These are phyloP conservation scores for Amoebophrya sp. DNA, from an alignment of 169 alveolate species.

Conservation along the genomic window DNA sequence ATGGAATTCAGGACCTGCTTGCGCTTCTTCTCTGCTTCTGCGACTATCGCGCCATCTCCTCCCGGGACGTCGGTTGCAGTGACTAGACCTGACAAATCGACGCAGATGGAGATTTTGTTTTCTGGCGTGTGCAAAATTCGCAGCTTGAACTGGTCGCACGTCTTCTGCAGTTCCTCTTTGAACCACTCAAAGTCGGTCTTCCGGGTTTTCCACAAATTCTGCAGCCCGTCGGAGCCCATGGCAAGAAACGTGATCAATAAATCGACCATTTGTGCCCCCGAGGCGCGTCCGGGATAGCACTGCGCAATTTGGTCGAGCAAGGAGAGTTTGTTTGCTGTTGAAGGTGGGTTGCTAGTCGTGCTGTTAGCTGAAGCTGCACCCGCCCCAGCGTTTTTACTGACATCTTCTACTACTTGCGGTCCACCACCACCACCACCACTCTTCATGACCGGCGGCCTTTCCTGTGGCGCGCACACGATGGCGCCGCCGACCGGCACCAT, in stretches of 20 bases:
- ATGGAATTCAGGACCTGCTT: neutral
- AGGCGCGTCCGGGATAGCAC: slow-evolving; percentile 80
- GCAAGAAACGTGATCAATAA: slow-evolving; percentile 68
- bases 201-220: neutral
- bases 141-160: neutral
- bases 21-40: neutral
- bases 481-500: slow-evolving; percentile 86
- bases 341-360: neutral
- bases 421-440: neutral
- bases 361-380: neutral
- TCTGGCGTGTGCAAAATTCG: neutral
- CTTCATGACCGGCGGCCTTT: neutral
- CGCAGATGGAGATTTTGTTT: slow-evolving; percentile 22
- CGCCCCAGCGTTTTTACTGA: neutral
- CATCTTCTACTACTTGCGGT: neutral
- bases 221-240: slow-evolving; percentile 57
- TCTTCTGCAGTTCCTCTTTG: neutral
- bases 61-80: neutral
- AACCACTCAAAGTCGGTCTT: slow-evolving; percentile 22
- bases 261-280: slow-evolving; percentile 67
- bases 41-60: neutral
- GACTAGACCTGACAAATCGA: slow-evolving; percentile 21
- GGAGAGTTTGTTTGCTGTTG: too few relatives aligned
- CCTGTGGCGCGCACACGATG: slow-evolving; percentile 54
- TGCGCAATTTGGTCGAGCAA: slow-evolving; percentile 56